These are phyloP conservation scores for Globisporangium heterothallicum DNA, from an alignment of 352 stramenopile genomes.

Conservation along the genomic window DNA sequence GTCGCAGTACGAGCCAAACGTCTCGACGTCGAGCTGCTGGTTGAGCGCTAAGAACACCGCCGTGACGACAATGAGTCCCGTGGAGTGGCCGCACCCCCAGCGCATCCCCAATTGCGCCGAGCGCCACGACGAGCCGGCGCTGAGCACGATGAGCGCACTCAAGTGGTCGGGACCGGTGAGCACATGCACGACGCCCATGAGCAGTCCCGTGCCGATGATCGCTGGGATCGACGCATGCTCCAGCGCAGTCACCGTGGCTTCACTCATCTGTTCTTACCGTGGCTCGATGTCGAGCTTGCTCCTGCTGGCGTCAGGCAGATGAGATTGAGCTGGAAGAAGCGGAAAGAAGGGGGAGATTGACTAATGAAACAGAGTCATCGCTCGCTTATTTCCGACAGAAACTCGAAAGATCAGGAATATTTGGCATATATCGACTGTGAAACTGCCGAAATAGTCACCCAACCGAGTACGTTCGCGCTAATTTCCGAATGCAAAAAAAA, in stretches of 20 bases:
- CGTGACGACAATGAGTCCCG: constrained; percentile 69
- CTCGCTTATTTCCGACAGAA: too few relatives aligned
- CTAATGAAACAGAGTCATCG: too few relatives aligned
- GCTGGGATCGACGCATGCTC: constrained; percentile 29
- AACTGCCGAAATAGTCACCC: too few relatives aligned
- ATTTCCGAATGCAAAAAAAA: too few relatives aligned
- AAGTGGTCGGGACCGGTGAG: constrained; percentile 79
- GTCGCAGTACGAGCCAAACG: constrained; percentile 56
- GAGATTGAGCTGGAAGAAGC: neutral
- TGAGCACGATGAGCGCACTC: constrained; percentile 80
- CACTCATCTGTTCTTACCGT: constrained; percentile 1
- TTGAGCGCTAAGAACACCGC: constrained; percentile 52
- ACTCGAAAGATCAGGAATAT: too few relatives aligned
- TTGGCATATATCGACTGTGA: too few relatives aligned
- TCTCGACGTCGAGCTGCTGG: constrained; percentile 36
- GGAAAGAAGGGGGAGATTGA: too few relatives aligned
- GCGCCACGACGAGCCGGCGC: constrained; percentile 53
- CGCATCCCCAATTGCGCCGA: constrained; percentile 79
- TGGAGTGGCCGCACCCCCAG: constrained; percentile 87
- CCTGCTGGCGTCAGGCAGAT: too few relatives aligned
- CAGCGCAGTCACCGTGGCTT: constrained; percentile 17
- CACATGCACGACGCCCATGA: constrained; percentile 46
- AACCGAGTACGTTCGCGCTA: too few relatives aligned
- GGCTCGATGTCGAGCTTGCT: neutral
- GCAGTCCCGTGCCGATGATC: constrained; percentile 35